These are phyloP conservation scores for Diutina rugosa DNA, from an alignment of 1,139 yeast species.

Conservation along the genomic window DNA sequence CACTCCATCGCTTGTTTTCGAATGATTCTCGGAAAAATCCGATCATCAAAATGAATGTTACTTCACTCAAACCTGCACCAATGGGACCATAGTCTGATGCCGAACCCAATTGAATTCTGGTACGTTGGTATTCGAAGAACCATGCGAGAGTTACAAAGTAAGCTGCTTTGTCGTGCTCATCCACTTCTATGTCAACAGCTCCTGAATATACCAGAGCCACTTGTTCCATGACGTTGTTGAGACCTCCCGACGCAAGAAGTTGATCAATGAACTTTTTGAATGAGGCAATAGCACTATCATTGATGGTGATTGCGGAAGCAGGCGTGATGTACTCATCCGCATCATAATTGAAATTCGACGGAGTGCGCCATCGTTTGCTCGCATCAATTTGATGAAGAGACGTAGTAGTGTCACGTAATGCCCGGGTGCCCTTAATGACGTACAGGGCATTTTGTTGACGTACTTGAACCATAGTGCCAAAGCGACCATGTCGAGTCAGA, in stretches of 20 bases:
- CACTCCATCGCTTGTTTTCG: slow-evolving; percentile 38
- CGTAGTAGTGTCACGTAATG: slow-evolving; percentile 30
- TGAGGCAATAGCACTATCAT: slow-evolving; percentile 20
- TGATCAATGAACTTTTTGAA: slow-evolving; percentile 35
- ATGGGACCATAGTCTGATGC: slow-evolving; percentile 44
- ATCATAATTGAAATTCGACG: slow-evolving; percentile 28
- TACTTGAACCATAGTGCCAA: slow-evolving; percentile 75
- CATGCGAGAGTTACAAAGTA: slow-evolving; percentile 59
- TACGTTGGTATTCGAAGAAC: slow-evolving; percentile 39
- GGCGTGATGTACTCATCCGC: slow-evolving; percentile 25
- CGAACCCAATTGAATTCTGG: slow-evolving; percentile 12
- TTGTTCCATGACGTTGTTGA: slow-evolving; percentile 37
- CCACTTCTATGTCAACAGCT: slow-evolving; percentile 10
- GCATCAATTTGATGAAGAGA: slow-evolving; percentile 51
- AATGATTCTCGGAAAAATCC: slow-evolving; percentile 41
- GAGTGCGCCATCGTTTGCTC: slow-evolving; percentile 51
- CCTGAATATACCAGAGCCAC: slow-evolving; percentile 8
- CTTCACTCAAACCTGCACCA: slow-evolving; percentile 55
- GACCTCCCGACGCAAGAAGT: slow-evolving; percentile 59
- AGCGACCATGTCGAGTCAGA: slow-evolving; percentile 76
- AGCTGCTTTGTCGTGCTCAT: slow-evolving; percentile 25
- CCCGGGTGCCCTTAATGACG: slow-evolving; percentile 65
- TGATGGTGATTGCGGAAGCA: slow-evolving; percentile 14
- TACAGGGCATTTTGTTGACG: slow-evolving; percentile 48
- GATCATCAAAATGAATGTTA: slow-evolving; percentile 48